These are phyloP conservation scores for Wickerhamomyces tratensis DNA, from an alignment of 805 yeast species.

Conservation along the genomic window DNA sequence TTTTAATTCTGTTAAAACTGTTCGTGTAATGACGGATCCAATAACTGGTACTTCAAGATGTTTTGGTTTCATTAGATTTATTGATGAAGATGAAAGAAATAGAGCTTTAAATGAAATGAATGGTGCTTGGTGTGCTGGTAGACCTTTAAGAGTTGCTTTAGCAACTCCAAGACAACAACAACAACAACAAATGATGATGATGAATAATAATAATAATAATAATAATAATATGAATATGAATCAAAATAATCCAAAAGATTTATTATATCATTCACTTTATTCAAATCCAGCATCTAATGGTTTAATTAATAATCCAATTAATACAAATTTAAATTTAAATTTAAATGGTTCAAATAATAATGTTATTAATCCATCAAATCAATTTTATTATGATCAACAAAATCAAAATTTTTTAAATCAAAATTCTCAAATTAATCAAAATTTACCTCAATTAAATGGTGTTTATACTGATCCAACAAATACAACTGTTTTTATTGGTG, in stretches of 20 bases:
- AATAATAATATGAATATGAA: background rate
- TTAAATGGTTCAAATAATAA: too few relatives aligned
- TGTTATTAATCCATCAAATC: too few relatives aligned
- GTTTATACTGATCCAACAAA: constrained; percentile 44
- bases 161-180: constrained; percentile 60
- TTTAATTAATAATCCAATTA: too few relatives aligned
- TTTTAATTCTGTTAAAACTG: constrained; percentile 63
- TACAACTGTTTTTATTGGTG: constrained; percentile 75
- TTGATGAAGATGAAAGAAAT: constrained; percentile 58
- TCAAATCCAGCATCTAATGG: too few relatives aligned
- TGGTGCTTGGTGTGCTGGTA: constrained; percentile 72
- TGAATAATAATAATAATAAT: constrained; percentile 1
- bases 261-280: too few relatives aligned
- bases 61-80: constrained; percentile 73
- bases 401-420: constrained; percentile 6
- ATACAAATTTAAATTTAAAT: too few relatives aligned
- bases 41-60: constrained; percentile 69
- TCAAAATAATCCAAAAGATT: background rate
- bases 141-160: constrained; percentile 66
- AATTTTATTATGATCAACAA: background rate
- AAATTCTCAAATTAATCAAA: background rate
- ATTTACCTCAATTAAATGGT: background rate
- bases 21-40: constrained; percentile 81
- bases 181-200: background rate
- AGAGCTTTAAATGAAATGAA: constrained; percentile 67